Percentiles rank a stretch among this genome's conserved stretches.
Evolutionary conservation across 164 flowering plant species (phyloP).

Genomic region (Nymphaea colorata): DNA sequence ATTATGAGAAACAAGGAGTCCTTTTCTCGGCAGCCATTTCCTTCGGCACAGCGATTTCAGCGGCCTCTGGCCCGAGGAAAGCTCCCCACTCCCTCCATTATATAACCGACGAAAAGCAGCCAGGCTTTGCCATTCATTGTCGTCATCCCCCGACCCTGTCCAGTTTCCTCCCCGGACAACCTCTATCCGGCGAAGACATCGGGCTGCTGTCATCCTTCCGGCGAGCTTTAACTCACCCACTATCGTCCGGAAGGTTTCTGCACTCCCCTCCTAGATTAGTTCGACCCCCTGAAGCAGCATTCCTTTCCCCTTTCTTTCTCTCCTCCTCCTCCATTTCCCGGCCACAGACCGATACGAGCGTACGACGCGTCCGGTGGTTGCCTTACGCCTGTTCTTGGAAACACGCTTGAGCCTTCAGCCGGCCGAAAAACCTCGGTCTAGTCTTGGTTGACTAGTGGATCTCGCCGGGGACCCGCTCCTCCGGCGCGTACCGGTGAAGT

Average conservation of each 20-base stretch:
- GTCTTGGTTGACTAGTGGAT: background rate
- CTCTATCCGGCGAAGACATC: background rate
- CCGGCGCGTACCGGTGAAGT: background rate
- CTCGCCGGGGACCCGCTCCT: background rate
- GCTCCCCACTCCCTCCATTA: background rate
- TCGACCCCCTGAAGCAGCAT: background rate
- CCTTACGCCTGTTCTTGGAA: background rate
- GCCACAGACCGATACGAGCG: no score
- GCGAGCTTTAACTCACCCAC: background rate
- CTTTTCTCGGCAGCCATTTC: background rate
- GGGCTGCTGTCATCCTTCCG: background rate
- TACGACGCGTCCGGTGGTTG: background rate
- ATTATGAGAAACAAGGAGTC: background rate
- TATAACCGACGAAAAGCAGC: background rate
- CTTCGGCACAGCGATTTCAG: background rate
- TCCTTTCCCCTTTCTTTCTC: background rate
- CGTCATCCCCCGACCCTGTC: background rate
- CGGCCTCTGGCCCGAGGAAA: background rate
- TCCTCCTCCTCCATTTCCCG: no score
- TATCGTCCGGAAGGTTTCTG: background rate
- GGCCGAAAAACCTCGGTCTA: background rate
- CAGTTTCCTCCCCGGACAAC: background rate
- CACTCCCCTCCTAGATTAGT: background rate
- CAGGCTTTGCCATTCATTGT: background rate
- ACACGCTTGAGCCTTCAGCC: background rate